A percentile compares a stretch with the other conserved stretches of the same genome.
Evolutionary conservation across 345 rosid species (phyloP).

Genomic region (Eucalyptus erythrocorys): DNA sequence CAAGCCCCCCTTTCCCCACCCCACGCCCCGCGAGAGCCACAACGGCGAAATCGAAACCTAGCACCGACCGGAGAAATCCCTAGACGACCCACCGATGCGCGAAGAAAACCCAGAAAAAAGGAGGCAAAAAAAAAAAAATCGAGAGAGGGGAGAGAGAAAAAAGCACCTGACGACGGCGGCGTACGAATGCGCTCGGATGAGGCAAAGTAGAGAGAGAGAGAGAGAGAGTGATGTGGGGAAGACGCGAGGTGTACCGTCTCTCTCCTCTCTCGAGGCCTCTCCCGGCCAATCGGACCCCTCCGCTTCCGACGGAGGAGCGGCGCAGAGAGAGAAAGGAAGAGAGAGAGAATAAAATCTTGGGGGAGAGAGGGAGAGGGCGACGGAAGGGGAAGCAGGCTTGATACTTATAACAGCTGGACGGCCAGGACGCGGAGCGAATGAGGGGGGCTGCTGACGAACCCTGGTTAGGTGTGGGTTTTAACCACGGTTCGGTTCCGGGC

Average conservation of each 20-base stretch:
- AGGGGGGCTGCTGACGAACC: neutral
- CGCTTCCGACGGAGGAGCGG: neutral
- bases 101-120: neutral
- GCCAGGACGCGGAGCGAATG: neutral
- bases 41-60: neutral
- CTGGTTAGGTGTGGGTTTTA: neutral
- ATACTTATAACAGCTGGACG: neutral
- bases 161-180: neutral
- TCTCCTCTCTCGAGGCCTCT: neutral
- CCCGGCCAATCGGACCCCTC: neutral
- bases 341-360: neutral
- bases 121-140: neutral
- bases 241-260: neutral
- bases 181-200: neutral
- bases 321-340: neutral
- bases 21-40: neutral
- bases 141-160: neutral
- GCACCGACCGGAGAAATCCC: neutral
- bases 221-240: neutral
- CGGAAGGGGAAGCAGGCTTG: neutral
- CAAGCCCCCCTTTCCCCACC: neutral
- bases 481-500: neutral
- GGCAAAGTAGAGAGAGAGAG: neutral
- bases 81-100: neutral
- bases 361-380: neutral